A percentile compares a stretch with the other conserved stretches of the same genome.
Evolutionary conservation across 108 stramenopile species (phyloP).

Genomic region (Epipyxis sp.): DNA sequence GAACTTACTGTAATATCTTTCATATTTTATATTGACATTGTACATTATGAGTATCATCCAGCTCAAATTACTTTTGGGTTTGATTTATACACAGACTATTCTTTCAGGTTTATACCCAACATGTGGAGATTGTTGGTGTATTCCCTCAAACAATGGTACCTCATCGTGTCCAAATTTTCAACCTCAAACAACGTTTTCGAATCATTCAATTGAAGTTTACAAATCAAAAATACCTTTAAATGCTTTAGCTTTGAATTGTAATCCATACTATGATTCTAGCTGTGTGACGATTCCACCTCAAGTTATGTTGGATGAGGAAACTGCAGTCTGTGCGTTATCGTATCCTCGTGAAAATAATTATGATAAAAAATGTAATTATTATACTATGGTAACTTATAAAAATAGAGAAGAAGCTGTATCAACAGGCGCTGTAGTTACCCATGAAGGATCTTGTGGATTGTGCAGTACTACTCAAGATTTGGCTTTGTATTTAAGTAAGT

Average conservation of each 20-base stretch:
- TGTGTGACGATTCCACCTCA: constrained; percentile 16
- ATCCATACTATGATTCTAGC: constrained; percentile 9
- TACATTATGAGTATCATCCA: no score
- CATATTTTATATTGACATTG: no score
- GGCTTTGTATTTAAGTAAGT: constrained; percentile 20
- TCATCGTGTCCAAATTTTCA: neutral
- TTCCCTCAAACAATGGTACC: neutral
- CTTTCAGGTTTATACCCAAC: neutral
- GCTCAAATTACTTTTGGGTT: no score
- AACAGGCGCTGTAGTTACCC: constrained; percentile 3
- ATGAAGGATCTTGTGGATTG: constrained; percentile 31
- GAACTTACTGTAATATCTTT: no score
- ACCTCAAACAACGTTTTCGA: neutral
- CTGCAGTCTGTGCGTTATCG: constrained; percentile 5
- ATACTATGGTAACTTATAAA: constrained; percentile 18
- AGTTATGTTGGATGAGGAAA: neutral
- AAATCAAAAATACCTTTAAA: constrained; percentile 3
- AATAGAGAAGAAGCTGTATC: neutral
- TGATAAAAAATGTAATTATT: neutral
- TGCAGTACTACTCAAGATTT: constrained; percentile 40
- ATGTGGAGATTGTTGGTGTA: constrained; percentile 24
- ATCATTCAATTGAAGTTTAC: neutral
- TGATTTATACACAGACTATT: no score
- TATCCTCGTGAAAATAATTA: neutral
- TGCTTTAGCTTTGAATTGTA: constrained; percentile 13